These are phyloP conservation scores for Beauveria varroae DNA, from an alignment of 2,329 filamentous ascomycete genomes.

Conservation along the genomic window DNA sequence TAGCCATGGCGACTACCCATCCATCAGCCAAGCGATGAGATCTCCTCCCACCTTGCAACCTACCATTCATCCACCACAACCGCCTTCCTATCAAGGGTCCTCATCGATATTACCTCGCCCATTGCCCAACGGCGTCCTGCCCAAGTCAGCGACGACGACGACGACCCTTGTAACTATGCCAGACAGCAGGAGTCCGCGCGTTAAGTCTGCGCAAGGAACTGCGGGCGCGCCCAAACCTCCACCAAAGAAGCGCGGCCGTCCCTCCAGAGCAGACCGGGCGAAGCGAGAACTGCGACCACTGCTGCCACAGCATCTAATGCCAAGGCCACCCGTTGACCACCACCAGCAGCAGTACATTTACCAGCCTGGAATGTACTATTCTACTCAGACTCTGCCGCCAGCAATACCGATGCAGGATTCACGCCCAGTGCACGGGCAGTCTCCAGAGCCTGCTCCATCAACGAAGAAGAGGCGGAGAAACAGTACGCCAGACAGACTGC, in stretches of 20 bases:
- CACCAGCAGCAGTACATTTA: not conserved
- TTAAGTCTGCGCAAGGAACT: not conserved
- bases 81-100: not conserved
- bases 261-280: constrained; percentile 36
- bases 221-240: constrained; percentile 4
- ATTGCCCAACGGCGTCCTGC: constrained; percentile 5
- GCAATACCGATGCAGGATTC: not conserved
- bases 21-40: not conserved
- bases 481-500: not conserved
- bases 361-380: not conserved
- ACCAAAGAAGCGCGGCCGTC: constrained; percentile 38
- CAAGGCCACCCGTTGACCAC: constrained; percentile 18
- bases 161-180: not conserved
- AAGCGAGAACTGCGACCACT: constrained; percentile 23
- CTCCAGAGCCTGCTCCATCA: not conserved
- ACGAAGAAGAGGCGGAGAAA: not conserved
- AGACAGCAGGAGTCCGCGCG: not conserved
- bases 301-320: constrained; percentile 26
- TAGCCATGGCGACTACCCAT: constrained; percentile 5
- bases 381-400: not conserved
- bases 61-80: constrained; percentile 16
- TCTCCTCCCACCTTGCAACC: constrained; percentile 13
- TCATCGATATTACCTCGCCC: constrained; percentile 8
- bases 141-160: not conserved
- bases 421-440: not conserved